phyloP scores from a whole-genome alignment of 2,329 filamentous ascomycete species.

The Epichloe scottii region DNA sequence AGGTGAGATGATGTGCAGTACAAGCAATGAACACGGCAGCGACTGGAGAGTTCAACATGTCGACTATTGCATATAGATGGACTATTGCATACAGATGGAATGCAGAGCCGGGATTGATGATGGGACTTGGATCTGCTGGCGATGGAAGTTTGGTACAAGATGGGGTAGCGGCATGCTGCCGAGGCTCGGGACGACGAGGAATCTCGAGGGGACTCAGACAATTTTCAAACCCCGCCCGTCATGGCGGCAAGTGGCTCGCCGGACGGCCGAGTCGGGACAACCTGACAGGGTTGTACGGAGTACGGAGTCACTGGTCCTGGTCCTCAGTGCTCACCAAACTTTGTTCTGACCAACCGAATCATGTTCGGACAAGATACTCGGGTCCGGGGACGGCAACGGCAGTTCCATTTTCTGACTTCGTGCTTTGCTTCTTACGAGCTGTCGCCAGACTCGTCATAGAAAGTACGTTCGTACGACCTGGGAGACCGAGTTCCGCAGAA shows the following conservation, averaged over 20 bases:
- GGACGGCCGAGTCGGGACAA: no score
- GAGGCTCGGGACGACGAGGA: neutral
- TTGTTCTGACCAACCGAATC: no score
- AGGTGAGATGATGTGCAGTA: neutral
- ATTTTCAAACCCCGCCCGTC: no score
- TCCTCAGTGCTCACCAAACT: no score
- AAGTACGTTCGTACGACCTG: neutral
- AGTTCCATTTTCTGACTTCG: neutral
- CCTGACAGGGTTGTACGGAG: no score
- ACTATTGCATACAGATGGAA: neutral
- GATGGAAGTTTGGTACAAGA: neutral
- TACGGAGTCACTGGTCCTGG: no score
- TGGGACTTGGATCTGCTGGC: neutral
- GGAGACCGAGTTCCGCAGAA: neutral
- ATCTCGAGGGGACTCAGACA: no score
- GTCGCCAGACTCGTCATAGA: neutral
- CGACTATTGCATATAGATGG: neutral
- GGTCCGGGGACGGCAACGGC: neutral
- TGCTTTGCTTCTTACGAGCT: neutral
- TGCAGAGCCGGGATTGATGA: neutral
- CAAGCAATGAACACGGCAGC: neutral
- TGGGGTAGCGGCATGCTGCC: neutral
- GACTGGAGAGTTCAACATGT: neutral
- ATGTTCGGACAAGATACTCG: no score
- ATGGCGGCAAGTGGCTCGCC: no score